phyloP scores from a whole-genome alignment of 176 grass and related monocot genomes.

The Triticum turgidum region DNA sequence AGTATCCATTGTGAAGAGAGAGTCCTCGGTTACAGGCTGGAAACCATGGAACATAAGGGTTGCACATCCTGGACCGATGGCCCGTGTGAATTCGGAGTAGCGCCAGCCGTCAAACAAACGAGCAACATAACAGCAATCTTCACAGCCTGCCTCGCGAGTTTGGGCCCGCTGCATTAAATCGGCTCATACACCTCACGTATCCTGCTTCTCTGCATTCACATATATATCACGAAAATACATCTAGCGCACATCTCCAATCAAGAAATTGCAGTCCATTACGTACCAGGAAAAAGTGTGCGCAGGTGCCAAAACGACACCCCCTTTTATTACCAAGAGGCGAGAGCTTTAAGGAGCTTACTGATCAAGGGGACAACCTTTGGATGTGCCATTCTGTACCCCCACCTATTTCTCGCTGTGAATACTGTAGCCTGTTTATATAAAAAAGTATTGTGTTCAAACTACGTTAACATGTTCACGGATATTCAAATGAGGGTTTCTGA shows the following conservation, averaged over 20 bases:
- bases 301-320: background rate
- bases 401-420: slow-evolving; percentile 47
- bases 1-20: too few species aligned
- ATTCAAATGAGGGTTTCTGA: background rate
- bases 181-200: background rate
- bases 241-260: background rate
- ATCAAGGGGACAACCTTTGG: slow-evolving; percentile 74
- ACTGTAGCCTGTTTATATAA: slow-evolving; percentile 54
- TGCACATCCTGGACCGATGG: too few species aligned
- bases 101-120: background rate
- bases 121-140: background rate
- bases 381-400: slow-evolving; percentile 57
- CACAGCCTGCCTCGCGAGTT: background rate
- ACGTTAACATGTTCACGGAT: background rate
- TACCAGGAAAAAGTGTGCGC: background rate
- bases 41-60: too few species aligned
- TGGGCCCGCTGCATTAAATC: background rate
- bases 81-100: background rate
- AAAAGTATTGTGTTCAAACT: slow-evolving; percentile 2
- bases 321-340: slow-evolving; percentile 43
- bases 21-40: too few species aligned
- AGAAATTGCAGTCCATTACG: background rate
- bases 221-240: background rate
- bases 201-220: background rate
- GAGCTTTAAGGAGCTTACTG: slow-evolving; percentile 24